These are phyloP conservation scores for Ogataea minuta DNA, from an alignment of 805 yeast genomes.

Conservation along the genomic window DNA sequence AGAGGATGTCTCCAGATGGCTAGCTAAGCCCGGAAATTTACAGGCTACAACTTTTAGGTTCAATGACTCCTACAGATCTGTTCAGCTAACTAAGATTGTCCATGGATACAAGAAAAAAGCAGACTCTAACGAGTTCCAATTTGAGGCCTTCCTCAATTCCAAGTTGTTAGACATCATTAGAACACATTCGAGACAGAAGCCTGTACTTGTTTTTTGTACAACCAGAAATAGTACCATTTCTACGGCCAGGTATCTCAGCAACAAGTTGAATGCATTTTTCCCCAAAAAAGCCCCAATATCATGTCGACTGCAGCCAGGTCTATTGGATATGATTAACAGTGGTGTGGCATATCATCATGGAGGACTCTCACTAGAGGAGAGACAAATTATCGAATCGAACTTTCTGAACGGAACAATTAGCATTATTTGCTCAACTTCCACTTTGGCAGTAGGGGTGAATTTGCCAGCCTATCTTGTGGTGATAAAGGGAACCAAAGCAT, in stretches of 20 bases:
- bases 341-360: constrained; percentile 62
- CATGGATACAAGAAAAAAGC: constrained; percentile 38
- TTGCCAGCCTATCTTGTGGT: constrained; percentile 60
- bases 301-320: constrained; percentile 17
- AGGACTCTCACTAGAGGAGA: constrained; percentile 48
- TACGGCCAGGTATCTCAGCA: constrained; percentile 42
- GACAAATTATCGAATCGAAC: constrained; percentile 43
- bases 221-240: constrained; percentile 47
- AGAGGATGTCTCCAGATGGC: constrained; percentile 46
- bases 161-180: constrained; percentile 41
- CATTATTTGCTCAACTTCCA: constrained; percentile 55
- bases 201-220: constrained; percentile 51
- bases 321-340: constrained; percentile 21
- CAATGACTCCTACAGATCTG: constrained; percentile 49
- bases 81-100: constrained; percentile 40
- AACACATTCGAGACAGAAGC: constrained; percentile 39
- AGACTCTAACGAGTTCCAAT: constrained; percentile 42
- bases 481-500: constrained; percentile 62
- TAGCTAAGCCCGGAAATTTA: constrained; percentile 21
- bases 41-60: constrained; percentile 40
- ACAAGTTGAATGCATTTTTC: neutral
- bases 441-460: constrained; percentile 60
- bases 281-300: constrained; percentile 3
- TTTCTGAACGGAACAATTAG: constrained; percentile 43
- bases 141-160: constrained; percentile 43